Conservation (phyloP, 495 filamentous ascomycete genomes). For the Aspergillus heteromorphus region DNA sequence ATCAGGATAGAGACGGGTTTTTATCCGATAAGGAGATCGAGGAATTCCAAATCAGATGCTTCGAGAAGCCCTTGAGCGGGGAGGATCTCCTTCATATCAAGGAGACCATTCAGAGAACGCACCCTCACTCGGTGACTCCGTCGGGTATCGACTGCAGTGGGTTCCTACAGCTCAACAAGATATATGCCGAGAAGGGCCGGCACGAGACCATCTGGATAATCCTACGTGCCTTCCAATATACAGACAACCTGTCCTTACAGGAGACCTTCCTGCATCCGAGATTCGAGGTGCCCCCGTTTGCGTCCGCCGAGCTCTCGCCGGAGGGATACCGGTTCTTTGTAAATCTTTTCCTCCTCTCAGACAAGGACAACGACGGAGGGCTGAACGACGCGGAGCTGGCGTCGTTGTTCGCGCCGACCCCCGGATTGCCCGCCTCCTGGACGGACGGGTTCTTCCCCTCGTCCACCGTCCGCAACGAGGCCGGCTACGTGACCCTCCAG, state of each 20-base stretch:
- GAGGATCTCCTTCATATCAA: constrained; percentile 89
- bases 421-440: constrained; percentile 83
- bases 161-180: constrained; percentile 85
- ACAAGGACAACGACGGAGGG: constrained; percentile 96
- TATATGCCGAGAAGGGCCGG: constrained; percentile 95
- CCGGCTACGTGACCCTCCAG: constrained; percentile 90
- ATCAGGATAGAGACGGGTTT: constrained; percentile 94
- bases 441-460: constrained; percentile 88
- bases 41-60: constrained; percentile 86
- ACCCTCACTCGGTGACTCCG: constrained; percentile 57
- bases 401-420: constrained; percentile 88
- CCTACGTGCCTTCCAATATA: constrained; percentile 91
- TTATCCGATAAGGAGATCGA: constrained; percentile 85
- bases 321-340: constrained; percentile 96
- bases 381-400: constrained; percentile 77
- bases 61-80: constrained; percentile 71
- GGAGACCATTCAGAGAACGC: constrained; percentile 63
- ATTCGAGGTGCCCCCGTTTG: constrained; percentile 86
- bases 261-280: constrained; percentile 89
- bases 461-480: constrained; percentile 90
- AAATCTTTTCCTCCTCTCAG: constrained; percentile 88
- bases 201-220: constrained; percentile 99
- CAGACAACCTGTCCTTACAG: constrained; percentile 84
- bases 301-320: constrained; percentile 90
- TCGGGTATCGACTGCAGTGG: constrained; percentile 74